A percentile compares a stretch with the other conserved stretches of the same genome.
phyloP scores from a whole-genome alignment of 805 yeast species.

The Schizosaccharomyces cryophilus region DNA sequence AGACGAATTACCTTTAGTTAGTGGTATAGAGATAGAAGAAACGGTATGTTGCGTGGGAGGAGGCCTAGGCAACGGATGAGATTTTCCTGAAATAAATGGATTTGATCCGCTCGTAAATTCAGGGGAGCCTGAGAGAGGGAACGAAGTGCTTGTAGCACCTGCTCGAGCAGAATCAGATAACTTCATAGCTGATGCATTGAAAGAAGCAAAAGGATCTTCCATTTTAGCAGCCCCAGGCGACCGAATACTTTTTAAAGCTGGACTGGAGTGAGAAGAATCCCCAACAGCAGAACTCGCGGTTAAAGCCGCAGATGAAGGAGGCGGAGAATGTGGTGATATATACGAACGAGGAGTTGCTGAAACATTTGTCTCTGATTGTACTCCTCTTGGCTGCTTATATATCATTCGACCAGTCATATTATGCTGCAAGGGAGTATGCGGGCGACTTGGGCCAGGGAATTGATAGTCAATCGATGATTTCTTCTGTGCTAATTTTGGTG shows the following conservation, averaged over 20 bases:
- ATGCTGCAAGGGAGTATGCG: background rate
- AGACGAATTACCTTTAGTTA: no score
- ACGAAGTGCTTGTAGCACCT: background rate
- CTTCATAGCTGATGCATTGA: background rate
- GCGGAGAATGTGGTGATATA: background rate
- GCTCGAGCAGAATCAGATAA: background rate
- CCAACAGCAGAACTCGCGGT: background rate
- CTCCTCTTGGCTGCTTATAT: background rate
- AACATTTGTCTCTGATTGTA: background rate
- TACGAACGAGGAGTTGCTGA: background rate
- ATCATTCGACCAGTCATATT: background rate
- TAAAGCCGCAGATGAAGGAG: background rate
- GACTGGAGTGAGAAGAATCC: background rate
- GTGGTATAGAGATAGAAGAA: no score
- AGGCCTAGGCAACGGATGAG: no score
- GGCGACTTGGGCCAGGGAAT: background rate
- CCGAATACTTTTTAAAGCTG: background rate
- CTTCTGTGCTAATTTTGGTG: background rate
- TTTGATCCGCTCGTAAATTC: background rate
- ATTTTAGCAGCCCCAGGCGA: background rate
- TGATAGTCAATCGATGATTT: background rate
- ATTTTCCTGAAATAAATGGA: no score
- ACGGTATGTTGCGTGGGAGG: no score
- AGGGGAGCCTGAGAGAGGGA: background rate
- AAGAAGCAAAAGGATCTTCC: background rate